Evolutionary conservation across 805 yeast species (phyloP), one percentile per base, ranked within the genome.

Genomic region (Zygosaccharomyces bailii): DNA sequence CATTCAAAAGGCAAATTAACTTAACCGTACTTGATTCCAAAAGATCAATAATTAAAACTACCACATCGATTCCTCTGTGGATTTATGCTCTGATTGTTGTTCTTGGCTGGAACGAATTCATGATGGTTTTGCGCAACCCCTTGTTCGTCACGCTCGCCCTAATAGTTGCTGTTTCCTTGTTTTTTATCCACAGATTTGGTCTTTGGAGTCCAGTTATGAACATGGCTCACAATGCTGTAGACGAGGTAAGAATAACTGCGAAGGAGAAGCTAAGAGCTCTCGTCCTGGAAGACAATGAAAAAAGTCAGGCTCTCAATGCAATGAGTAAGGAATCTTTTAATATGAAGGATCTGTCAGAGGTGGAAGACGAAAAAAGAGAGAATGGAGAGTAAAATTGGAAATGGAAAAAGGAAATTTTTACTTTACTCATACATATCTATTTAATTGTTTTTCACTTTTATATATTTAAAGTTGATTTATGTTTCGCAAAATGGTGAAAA

Each of bases 71-170:
- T 45, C 99, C 99, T 3, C 71, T 80, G 52, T 93, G 84, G 71
- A 79, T 93, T 45, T 89, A 87, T 67, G 67, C 79, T 8, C 59
- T 91, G 10, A 68, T 93, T 18, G 63, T 84, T 2, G 80, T 86
- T 2, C 70, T 93, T 17, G 99, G 99, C 7, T 93, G 96, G 96
- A 90, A 90, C 64, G 97, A 93, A 71, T 83, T 93, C 53, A 77
- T 89, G 84, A 84, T 93, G 7, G 78, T 93, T 13, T 59, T 93
- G 34, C 76, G 95, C 51, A 90, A 86, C 60, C 97, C 99, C 42
- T 56, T 91, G n/a, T 76, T 85, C 54, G 80, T 90, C 52, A 72
- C 85, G 4, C 61, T 89, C 39, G 55, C 77, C 1, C 60, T 90
- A 34, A 40, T 88, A 8, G 35, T 74, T 1, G 76, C 76, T 1